These are phyloP conservation scores for Hortiboletus campestris DNA, from an alignment of 768 basidiomycete genomes.

Conservation along the genomic window DNA sequence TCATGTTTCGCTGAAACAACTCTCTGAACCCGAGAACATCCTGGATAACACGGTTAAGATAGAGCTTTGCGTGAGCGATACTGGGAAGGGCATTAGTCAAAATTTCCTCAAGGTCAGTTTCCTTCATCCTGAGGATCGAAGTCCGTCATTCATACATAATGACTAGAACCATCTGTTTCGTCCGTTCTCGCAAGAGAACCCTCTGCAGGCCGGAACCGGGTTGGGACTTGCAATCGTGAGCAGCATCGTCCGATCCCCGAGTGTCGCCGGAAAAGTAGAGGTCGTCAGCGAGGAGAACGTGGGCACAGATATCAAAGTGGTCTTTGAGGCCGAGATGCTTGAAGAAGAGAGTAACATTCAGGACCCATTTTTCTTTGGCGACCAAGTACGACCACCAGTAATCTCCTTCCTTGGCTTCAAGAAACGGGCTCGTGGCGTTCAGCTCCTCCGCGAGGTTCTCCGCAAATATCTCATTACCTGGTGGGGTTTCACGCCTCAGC, in stretches of 20 bases:
- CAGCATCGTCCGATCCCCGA: constrained; percentile 83
- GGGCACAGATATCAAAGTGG: constrained; percentile 90
- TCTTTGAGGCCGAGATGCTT: constrained; percentile 67
- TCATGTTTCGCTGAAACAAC: constrained; percentile 76
- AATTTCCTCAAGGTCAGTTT: constrained; percentile 80
- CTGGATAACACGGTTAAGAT: constrained; percentile 64
- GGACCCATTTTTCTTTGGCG: constrained; percentile 46
- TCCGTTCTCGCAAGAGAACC: constrained; percentile 96
- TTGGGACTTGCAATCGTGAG: constrained; percentile 94
- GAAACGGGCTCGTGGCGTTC: constrained; percentile 56
- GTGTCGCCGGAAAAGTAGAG: constrained; percentile 87
- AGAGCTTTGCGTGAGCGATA: constrained; percentile 83
- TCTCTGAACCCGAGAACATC: constrained; percentile 54
- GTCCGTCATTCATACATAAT: background rate
- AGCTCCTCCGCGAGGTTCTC: constrained; percentile 63
- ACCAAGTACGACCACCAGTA: constrained; percentile 41
- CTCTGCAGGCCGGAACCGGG: constrained; percentile 88
- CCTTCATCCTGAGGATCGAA: background rate
- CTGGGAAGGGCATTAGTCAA: constrained; percentile 94
- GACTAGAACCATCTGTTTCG: constrained; percentile 89
- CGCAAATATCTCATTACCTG: constrained; percentile 65
- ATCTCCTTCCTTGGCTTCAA: constrained; percentile 77
- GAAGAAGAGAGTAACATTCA: constrained; percentile 43
- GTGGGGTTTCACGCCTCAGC: constrained; percentile 67
- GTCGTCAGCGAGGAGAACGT: constrained; percentile 89